phyloP scores from a whole-genome alignment of 2,329 filamentous ascomycete species.

The Hirsutella minnesotensis region DNA sequence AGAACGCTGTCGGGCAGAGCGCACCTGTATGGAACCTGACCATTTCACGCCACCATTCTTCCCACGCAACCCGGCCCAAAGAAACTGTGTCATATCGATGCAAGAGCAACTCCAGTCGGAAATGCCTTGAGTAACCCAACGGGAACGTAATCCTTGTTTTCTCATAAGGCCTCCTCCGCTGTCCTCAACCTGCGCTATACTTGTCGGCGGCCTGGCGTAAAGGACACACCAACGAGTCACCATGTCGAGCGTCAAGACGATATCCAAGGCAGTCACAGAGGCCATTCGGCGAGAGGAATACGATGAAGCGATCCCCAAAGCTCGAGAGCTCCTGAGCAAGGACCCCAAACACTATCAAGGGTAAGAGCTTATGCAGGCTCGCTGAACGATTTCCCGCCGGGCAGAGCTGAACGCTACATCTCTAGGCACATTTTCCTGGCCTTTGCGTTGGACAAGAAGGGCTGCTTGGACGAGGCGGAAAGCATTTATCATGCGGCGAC shows the following conservation, averaged over 20 bases:
- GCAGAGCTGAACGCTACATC: slow-evolving; percentile 4
- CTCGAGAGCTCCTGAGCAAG: slow-evolving; percentile 54
- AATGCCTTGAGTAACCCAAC: too few relatives aligned
- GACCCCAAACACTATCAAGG: slow-evolving; percentile 76
- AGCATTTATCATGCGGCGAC: slow-evolving; percentile 64
- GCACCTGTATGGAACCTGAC: too few relatives aligned
- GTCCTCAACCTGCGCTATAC: too few relatives aligned
- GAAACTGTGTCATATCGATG: too few relatives aligned
- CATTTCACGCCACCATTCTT: too few relatives aligned
- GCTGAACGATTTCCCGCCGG: neutral
- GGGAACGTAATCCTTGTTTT: too few relatives aligned
- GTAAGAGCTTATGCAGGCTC: slow-evolving; percentile 29
- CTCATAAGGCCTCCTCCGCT: too few relatives aligned
- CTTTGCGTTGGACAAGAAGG: slow-evolving; percentile 69
- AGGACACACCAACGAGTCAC: neutral
- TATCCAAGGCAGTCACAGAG: slow-evolving; percentile 70
- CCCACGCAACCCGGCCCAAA: too few relatives aligned
- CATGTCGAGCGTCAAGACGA: slow-evolving; percentile 53
- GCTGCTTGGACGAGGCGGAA: slow-evolving; percentile 61
- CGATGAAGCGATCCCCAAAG: slow-evolving; percentile 60
- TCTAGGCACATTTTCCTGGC: slow-evolving; percentile 72
- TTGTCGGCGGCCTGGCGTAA: too few relatives aligned
- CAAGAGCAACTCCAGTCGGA: too few relatives aligned
- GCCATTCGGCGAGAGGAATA: slow-evolving; percentile 70
- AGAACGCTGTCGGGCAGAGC: too few relatives aligned